Percentiles rank a stretch among this genome's conserved stretches.
Evolutionary conservation across 2,329 filamentous ascomycete genomes (phyloP).

Genomic region (Elsinoe batatas): DNA sequence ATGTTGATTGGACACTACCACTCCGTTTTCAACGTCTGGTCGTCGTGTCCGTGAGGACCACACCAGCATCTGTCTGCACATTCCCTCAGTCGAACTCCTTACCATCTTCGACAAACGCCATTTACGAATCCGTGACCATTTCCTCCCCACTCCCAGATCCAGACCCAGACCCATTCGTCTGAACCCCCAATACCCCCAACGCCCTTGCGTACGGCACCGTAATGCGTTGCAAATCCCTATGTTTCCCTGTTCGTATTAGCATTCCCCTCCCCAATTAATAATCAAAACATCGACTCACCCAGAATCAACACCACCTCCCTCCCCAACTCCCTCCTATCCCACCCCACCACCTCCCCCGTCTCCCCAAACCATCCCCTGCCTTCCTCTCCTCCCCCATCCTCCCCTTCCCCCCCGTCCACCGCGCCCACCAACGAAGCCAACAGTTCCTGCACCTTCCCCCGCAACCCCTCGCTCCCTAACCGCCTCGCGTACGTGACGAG

Average conservation of each 20-base stretch:
- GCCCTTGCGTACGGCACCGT: conserved; percentile 90
- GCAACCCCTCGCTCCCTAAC: conserved; percentile 78
- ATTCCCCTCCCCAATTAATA: background rate
- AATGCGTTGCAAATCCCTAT: conserved; percentile 82
- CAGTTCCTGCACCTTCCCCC: conserved; percentile 85
- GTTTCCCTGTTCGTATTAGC: conserved; percentile 61
- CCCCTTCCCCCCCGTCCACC: conserved; percentile 47
- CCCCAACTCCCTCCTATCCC: conserved; percentile 76
- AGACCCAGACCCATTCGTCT: background rate
- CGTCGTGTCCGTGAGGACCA: too few species aligned
- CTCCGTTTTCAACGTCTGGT: too few species aligned
- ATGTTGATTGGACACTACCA: too few species aligned
- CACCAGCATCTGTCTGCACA: background rate
- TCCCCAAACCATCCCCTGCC: conserved; percentile 53
- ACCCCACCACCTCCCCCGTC: conserved; percentile 72
- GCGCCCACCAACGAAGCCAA: conserved; percentile 72
- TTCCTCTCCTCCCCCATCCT: conserved; percentile 35
- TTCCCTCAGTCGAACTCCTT: too few species aligned
- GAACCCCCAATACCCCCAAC: conserved; percentile 48
- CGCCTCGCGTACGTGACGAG: conserved; percentile 98
- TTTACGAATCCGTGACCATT: conserved; percentile 12
- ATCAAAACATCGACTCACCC: conserved; percentile 48
- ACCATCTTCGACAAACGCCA: background rate
- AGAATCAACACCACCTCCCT: conserved; percentile 88
- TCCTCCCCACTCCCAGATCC: background rate